Evolutionary conservation across 2,329 filamentous ascomycete genomes (phyloP).

Genomic region (Fusarium sp.): DNA sequence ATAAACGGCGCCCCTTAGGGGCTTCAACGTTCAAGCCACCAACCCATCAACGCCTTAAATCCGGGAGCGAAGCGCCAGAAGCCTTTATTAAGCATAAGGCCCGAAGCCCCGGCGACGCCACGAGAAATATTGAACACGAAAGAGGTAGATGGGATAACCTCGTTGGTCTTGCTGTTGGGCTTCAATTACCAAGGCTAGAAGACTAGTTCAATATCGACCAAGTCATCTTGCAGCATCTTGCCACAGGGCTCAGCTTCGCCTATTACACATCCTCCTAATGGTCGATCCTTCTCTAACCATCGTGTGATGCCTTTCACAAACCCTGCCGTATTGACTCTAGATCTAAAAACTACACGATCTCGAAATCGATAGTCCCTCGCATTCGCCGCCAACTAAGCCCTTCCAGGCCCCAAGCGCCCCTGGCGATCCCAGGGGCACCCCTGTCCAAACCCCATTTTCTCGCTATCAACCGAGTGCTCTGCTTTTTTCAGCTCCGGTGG

Average conservation of each 20-base stretch:
- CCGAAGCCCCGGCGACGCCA: not conserved
- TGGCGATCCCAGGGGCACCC: not conserved
- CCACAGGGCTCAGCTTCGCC: not conserved
- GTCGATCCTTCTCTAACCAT: not conserved
- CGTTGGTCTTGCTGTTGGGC: not conserved
- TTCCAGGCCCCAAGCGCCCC: not conserved
- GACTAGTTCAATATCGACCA: not conserved
- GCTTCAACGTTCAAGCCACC: not conserved
- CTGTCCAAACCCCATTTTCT: not conserved
- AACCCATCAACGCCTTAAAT: not conserved
- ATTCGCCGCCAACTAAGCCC: not conserved
- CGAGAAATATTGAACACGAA: not conserved
- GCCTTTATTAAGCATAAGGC: not conserved
- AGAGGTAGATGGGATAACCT: not conserved
- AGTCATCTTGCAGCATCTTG: not conserved
- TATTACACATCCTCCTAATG: not conserved
- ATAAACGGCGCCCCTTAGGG: not conserved
- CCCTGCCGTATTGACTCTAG: not conserved
- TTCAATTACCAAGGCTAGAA: not conserved
- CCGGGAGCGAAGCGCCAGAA: not conserved
- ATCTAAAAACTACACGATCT: conserved; percentile 1
- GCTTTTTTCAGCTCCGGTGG: not conserved
- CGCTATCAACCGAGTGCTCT: not conserved
- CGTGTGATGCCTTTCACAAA: not conserved
- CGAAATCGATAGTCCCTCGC: conserved; percentile 15